A percentile compares a stretch with the other conserved stretches of the same genome.
Evolutionary conservation across 345 rosid species (phyloP).

Genomic region (Eucalyptus regnans): DNA sequence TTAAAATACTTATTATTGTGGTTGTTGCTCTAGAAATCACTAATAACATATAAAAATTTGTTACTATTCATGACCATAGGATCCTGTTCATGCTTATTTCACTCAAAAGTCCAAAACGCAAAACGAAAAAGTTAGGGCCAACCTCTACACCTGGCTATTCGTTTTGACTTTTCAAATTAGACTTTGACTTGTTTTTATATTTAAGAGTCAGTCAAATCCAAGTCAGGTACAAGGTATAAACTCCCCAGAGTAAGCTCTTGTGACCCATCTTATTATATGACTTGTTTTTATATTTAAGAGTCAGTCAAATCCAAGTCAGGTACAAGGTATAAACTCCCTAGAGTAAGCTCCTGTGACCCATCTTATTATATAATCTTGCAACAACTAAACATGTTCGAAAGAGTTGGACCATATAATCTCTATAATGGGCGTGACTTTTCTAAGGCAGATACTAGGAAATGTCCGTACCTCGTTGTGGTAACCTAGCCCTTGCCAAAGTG

Average conservation of each 20-base stretch:
- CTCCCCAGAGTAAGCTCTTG: background rate
- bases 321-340: background rate
- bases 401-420: background rate
- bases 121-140: background rate
- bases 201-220: background rate
- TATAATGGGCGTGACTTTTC: background rate
- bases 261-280: background rate
- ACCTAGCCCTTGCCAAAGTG: background rate
- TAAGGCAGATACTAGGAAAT: background rate
- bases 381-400: background rate
- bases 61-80: background rate
- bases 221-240: background rate
- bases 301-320: background rate
- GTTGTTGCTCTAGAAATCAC: background rate
- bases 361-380: background rate
- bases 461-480: background rate
- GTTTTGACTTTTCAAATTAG: background rate
- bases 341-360: background rate
- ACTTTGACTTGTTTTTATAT: background rate
- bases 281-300: background rate
- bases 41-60: background rate
- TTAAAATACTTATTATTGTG: background rate
- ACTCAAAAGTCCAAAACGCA: background rate
- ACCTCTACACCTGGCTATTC: background rate
- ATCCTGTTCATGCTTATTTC: background rate